Evolutionary conservation across 106 monocot species (phyloP).

Genomic region (Dactylorhiza incarnata): DNA sequence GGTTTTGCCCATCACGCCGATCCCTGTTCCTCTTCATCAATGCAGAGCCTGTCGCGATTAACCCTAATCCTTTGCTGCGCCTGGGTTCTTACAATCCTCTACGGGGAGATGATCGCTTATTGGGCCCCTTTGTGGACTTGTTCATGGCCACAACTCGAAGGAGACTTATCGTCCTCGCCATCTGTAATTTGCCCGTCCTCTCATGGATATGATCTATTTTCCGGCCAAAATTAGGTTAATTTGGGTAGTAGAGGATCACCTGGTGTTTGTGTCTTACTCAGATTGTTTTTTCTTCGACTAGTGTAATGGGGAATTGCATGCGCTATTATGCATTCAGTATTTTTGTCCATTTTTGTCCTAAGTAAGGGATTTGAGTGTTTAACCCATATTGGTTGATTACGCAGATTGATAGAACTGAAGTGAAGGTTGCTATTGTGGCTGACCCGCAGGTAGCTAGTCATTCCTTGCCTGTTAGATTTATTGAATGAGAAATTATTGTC

Average conservation of each 20-base stretch:
- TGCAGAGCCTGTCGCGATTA: constrained; percentile 50
- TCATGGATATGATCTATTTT: neutral
- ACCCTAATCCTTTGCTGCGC: constrained; percentile 60
- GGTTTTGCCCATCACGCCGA: neutral
- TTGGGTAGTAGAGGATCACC: neutral
- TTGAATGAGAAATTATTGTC: neutral
- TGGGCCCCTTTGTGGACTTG: constrained; percentile 60
- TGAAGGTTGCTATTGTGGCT: constrained; percentile 70
- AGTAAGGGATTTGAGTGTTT: neutral
- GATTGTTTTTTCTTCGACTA: neutral
- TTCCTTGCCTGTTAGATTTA: neutral
- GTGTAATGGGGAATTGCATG: neutral
- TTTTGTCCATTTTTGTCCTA: neutral
- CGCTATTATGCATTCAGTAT: neutral
- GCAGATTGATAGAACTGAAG: constrained; percentile 28
- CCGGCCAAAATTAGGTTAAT: neutral
- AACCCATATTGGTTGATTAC: neutral
- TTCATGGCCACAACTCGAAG: constrained; percentile 58
- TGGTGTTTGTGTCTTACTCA: neutral
- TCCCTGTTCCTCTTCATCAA: neutral
- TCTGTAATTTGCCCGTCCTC: neutral
- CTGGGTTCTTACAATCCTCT: constrained; percentile 74
- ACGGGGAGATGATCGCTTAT: constrained; percentile 91
- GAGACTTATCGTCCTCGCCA: constrained; percentile 5
- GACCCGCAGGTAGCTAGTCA: constrained; percentile 66